Base-by-base conservation (phyloP, 2,329 filamentous ascomycete genomes). In the Bipolaris zeicola region DNA sequence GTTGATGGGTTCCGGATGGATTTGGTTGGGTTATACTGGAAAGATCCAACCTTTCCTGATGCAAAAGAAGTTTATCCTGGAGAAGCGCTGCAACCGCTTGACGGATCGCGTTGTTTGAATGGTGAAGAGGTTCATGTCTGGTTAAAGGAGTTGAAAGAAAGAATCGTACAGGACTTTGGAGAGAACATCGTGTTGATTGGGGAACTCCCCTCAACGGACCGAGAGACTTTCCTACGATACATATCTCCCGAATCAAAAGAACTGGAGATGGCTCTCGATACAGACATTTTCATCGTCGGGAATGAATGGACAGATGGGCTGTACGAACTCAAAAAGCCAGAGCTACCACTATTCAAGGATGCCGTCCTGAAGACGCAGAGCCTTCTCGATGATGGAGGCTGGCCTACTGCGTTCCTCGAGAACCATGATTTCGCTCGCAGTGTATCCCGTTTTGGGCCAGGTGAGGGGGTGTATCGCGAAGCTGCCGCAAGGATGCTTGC, bases 351-450 rank as follows among this genome's bases (percentile, higher is more conserved):
- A 20, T 22, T 80, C 66, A 78, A 77, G 60, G 57, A 65, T 16
- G 77, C 77, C 43, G 72, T 79, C 28, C 67, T 61, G 22, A 76
- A 78, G 28, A 83, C 80, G 78, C 82, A 84, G 65, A 70, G 68
- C 0, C 74, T 80, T 13, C 81, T 85, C 76, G 74, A 79, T 28
- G 78, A 79, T 20, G 77, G 81, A 46, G 80, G 78, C 6, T 83
- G 82, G 81, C 82, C 82, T 0, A 86, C 85, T 0, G 78, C 82
- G 0, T 89, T 87, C 65, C 78, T 84, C 52, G 86, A 89, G 66
- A 88, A 88, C 63, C 86, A 89, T 69, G 86, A 89, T 66, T 81
- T 86, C 55, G 80, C 81, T 2, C 79, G 86, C 1, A 82, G 81
- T 2, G 74, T 88, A 5, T 83, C 82, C 2, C 80, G 85, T 2